Evolutionary conservation across 805 yeast genomes (phyloP).

Genomic region (Saccharomycopsis vini): DNA sequence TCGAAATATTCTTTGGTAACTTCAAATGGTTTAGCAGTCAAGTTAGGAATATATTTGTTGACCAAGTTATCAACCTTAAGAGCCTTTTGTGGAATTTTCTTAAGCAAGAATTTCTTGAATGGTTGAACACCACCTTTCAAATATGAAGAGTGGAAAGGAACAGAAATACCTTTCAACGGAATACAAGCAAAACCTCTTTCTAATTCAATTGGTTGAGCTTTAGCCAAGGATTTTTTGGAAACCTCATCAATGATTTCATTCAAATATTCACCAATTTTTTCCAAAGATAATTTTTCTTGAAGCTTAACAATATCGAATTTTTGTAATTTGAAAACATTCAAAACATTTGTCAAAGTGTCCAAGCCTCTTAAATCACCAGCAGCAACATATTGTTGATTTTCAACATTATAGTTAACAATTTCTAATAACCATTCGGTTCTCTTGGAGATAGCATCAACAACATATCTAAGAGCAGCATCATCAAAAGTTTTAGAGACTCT

Average conservation of each 20-base stretch:
- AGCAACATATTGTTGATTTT: conserved; percentile 95
- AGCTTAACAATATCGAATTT: conserved; percentile 88
- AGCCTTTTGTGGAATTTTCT: conserved; percentile 91
- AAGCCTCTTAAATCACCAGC: conserved; percentile 97
- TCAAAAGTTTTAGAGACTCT: conserved; percentile 82
- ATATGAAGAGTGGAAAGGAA: conserved; percentile 99
- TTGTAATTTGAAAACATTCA: conserved; percentile 88
- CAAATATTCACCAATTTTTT: conserved; percentile 82
- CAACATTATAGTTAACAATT: conserved; percentile 97
- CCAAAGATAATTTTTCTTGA: conserved; percentile 73
- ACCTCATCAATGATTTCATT: conserved; percentile 83
- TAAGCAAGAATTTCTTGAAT: conserved; percentile 93
- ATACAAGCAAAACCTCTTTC: conserved; percentile 98
- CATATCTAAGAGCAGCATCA: conserved; percentile 90
- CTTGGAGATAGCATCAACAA: conserved; percentile 76
- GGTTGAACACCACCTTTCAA: conserved; percentile 98
- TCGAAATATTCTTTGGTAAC: conserved; percentile 95
- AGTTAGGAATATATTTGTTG: conserved; percentile 95
- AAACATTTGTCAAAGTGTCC: conserved; percentile 85
- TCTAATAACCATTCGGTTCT: conserved; percentile 92
- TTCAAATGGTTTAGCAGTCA: conserved; percentile 95
- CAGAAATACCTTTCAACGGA: conserved; percentile 98
- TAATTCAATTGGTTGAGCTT: conserved; percentile 93
- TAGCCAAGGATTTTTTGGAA: conserved; percentile 68
- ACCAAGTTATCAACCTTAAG: conserved; percentile 90